Evolutionary conservation across 2,329 filamentous ascomycete species (phyloP), one percentile per base, ranked within the genome.

Genomic region (Colletotrichum sp.): DNA sequence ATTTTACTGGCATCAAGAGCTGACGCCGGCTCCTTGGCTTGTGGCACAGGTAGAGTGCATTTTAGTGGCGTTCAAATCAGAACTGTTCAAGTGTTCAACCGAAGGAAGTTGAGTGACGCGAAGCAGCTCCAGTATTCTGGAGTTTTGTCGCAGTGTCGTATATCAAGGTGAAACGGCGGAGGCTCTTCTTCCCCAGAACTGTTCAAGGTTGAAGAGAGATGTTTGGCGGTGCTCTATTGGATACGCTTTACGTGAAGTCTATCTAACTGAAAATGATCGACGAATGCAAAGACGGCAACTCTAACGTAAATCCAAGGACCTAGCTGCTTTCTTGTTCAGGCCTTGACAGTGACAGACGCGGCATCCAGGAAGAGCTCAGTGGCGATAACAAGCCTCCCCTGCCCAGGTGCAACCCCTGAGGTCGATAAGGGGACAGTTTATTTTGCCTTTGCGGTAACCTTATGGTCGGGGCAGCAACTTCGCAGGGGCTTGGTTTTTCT

Each of bases 1-100:
- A 28, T 34, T 66, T 32, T 63, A 21, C 69, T 68, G 57, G 64
- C 70, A 69, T 69, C 49, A 69, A 76, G 70, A 73, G 70, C 64
- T 59, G 65, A 65, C 70, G 65, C 57, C 49, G n/a, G 28, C 59
- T 60, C 49, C 36, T 59, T 57, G 36, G 59, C 44, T 69, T 34
- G 34, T 69, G 49, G 15, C 60, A 67, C 36, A 49, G 64, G 57
- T 63, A 26, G 59, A 32, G 44, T 74, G 59, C 74, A 69, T 62
- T 65, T 49, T 8, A 24, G 49, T 57, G 57, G 64, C 64, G 74
- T 74, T 57, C 39, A n/a, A 76, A 65, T 66, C 60, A 55, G 15
- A 65, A 28, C 24, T 34, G n/a, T 34, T 57, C 12, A 44, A 52
- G 28, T 21, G 2, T 57, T 21, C 39, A 16, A 44, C 34, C 16